phyloP scores from a whole-genome alignment of 2,329 filamentous ascomycete genomes.

The Dendrostoma leiphaemia region DNA sequence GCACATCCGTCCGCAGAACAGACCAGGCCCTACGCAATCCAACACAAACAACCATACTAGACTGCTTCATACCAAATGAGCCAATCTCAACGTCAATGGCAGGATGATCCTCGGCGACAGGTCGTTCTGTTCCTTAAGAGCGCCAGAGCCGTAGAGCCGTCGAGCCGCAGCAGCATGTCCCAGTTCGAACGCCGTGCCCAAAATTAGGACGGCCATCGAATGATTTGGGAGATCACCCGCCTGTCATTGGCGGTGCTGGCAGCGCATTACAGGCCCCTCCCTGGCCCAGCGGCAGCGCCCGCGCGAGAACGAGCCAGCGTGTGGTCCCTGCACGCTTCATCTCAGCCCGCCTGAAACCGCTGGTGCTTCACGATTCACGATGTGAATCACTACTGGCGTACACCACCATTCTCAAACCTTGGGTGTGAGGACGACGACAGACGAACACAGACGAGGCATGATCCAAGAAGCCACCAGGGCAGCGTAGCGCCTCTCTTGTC shows the following conservation, averaged over 20 bases:
- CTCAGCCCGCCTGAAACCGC: slow-evolving; percentile 15
- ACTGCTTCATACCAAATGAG: too few relatives aligned
- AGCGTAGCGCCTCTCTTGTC: slow-evolving; percentile 5
- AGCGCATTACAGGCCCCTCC: not conserved
- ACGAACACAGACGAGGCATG: not conserved
- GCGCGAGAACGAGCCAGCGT: slow-evolving; percentile 2
- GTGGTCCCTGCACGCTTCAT: slow-evolving; percentile 19
- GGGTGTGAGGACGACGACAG: slow-evolving; percentile 9
- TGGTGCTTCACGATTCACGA: slow-evolving; percentile 18
- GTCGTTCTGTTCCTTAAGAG: too few relatives aligned
- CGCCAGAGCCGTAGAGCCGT: too few relatives aligned
- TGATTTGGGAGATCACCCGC: slow-evolving; percentile 10
- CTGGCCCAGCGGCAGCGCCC: slow-evolving; percentile 3
- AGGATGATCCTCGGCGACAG: not conserved
- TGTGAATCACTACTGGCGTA: slow-evolving; percentile 10
- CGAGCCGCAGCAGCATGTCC: too few relatives aligned
- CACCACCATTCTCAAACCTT: slow-evolving; percentile 19
- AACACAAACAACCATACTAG: not conserved
- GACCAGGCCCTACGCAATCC: slow-evolving; percentile 9
- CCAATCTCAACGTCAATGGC: too few relatives aligned
- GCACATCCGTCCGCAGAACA: not conserved
- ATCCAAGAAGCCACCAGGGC: too few relatives aligned
- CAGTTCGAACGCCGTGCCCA: not conserved
- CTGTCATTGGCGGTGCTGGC: not conserved
- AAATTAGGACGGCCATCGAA: slow-evolving; percentile 15